Evolutionary conservation across 345 rosid species (phyloP), one percentile per base, ranked within the genome.

Genomic region (Ceriops tagal): DNA sequence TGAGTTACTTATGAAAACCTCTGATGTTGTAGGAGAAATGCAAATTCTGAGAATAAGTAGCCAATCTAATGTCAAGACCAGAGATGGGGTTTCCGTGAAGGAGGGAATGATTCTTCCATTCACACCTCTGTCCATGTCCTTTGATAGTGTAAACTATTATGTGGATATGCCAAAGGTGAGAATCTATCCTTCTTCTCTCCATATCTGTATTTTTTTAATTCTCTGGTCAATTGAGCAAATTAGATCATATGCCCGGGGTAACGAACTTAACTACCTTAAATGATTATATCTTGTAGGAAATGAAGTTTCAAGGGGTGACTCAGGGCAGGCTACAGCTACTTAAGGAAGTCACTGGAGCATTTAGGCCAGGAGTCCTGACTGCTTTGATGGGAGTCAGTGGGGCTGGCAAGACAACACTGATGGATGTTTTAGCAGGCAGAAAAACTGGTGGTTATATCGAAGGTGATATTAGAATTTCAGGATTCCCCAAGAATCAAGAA

Each of bases 351-450:
- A 91, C 96, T 6, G 85, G 98, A 24, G 87, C 86, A 55, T 93
- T 93, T 79, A 85, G 91, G 79, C 98, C 98, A 18, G 96, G 97
- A 71, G 86, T 93, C 24, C 84, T 93, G 57, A 89, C 97, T 26
- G 98, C 98, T 68, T 67, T 93, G 53, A 91, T 93, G 92, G 98
- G 98, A 64, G 95, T 88, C 27, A 91, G 98, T 74, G 98, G 98
- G 71, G 98, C 98, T n/a, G 98, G 98, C 71, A 93, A 93, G 86
- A 93, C 98, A 0, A 93, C 97, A 11, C 64, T 93, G 82, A 91
- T 93, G 98, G 98, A 93, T 86, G 98, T 93, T 81, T 76, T 93
- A 58, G 95, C 96, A 0, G 97, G 98, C 69, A 80, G 97, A 67
- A 93, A 93, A 72, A 91, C 96, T 0, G 90, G 92, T 52, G 97